phyloP scores from a whole-genome alignment of 371 early-diverging fungal genomes.

The Amoeboaphelidium protococcarum region DNA sequence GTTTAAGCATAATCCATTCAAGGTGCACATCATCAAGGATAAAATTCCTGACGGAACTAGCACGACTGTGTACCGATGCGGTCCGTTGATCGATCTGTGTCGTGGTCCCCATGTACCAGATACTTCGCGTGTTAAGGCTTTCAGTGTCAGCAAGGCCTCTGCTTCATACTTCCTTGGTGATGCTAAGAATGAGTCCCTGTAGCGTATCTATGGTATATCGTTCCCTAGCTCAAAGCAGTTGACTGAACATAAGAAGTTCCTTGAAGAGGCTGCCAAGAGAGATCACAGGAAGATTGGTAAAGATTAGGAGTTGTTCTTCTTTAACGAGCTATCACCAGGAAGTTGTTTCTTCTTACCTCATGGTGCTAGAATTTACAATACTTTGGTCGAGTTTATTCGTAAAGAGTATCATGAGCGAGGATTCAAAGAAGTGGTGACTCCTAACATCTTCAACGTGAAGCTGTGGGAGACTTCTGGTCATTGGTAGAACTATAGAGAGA shows the following conservation, averaged over 20 bases:
- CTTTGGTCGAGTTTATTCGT: slow-evolving; percentile 59
- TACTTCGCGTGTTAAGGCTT: slow-evolving; percentile 82
- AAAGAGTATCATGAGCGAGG: slow-evolving; percentile 70
- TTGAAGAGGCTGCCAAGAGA: slow-evolving; percentile 88
- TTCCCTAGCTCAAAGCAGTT: slow-evolving; percentile 93
- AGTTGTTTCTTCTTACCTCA: slow-evolving; percentile 91
- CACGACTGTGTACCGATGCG: slow-evolving; percentile 94
- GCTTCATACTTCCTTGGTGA: slow-evolving; percentile 96
- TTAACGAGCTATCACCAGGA: slow-evolving; percentile 90
- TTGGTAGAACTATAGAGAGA: slow-evolving; percentile 93
- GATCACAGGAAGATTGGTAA: slow-evolving; percentile 95
- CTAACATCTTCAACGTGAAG: slow-evolving; percentile 81
- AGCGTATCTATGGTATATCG: slow-evolving; percentile 95
- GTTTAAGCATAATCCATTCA: slow-evolving; percentile 94
- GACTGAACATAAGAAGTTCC: slow-evolving; percentile 73
- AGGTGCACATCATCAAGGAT: slow-evolving; percentile 67
- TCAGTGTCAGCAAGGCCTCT: slow-evolving; percentile 85
- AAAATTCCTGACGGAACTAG: slow-evolving; percentile 84
- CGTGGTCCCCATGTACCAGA: slow-evolving; percentile 92
- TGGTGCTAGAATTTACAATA: slow-evolving; percentile 88
- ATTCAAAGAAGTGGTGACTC: slow-evolving; percentile 87
- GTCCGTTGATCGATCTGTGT: slow-evolving; percentile 96
- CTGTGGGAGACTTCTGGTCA: slow-evolving; percentile 98
- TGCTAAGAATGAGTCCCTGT: slow-evolving; percentile 83
- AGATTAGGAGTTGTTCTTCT: slow-evolving; percentile 84